Evolutionary conservation across 306 rosid species (phyloP).

Genomic region (Gastrolobium villosum): DNA sequence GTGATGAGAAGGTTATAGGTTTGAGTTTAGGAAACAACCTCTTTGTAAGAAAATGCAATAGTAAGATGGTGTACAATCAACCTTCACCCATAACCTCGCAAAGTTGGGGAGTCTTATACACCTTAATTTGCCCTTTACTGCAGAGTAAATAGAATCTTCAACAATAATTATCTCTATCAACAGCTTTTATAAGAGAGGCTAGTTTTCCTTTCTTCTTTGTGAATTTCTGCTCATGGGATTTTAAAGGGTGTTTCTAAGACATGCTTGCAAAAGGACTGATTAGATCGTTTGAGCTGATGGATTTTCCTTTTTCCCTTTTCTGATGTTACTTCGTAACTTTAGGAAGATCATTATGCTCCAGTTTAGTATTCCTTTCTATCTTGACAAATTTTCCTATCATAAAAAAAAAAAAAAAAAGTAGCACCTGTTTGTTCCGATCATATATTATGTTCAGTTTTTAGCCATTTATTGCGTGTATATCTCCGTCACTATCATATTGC

Average conservation of each 20-base stretch:
- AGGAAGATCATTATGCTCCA: constrained; percentile 8
- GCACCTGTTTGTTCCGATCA: neutral
- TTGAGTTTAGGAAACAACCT: too few relatives aligned
- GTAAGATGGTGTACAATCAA: too few relatives aligned
- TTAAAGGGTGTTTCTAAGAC: neutral
- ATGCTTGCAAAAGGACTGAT: constrained; percentile 18
- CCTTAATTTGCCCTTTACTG: neutral
- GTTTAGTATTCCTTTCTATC: neutral
- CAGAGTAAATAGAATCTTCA: neutral
- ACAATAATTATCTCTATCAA: neutral
- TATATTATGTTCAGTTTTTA: constrained; percentile 6
- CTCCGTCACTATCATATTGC: neutral
- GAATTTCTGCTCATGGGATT: constrained; percentile 13
- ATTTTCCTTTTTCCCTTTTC: neutral
- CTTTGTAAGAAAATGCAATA: too few relatives aligned
- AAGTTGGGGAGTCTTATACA: too few relatives aligned
- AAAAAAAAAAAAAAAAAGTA: neutral
- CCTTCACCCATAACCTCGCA: too few relatives aligned
- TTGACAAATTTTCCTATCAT: neutral
- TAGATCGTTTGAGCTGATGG: constrained; percentile 16
- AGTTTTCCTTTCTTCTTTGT: constrained; percentile 12
- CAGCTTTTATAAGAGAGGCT: constrained; percentile 4
- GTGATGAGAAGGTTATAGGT: too few relatives aligned
- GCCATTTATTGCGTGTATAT: constrained; percentile 3
- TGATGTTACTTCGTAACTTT: constrained; percentile 16